Conservation (phyloP, 1,284 basidiomycete species). For the Microbotryum saponariae region DNA sequence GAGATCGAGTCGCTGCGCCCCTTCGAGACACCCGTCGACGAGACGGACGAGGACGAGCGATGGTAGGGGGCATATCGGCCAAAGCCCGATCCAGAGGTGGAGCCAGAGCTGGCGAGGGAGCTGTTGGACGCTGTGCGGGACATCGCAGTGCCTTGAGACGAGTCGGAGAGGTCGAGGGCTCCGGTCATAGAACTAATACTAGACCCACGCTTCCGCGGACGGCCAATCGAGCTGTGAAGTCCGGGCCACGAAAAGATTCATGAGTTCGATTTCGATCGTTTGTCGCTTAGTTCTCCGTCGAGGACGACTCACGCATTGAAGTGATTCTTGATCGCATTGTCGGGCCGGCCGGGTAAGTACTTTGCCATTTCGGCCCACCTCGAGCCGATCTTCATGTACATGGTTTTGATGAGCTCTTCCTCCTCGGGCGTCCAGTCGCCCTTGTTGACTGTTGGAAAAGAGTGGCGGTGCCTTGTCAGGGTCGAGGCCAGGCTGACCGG, state of each 20-base stretch:
- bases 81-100: neutral
- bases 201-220: conserved; percentile 8
- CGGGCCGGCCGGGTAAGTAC: conserved; percentile 35
- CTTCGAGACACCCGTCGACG: conserved; percentile 9
- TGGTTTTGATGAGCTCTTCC: conserved; percentile 32
- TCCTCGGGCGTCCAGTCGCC: conserved; percentile 35
- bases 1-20: conserved; percentile 29
- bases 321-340: conserved; percentile 39
- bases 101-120: conserved; percentile 17
- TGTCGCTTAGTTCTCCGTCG: no score
- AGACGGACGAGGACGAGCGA: conserved; percentile 7
- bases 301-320: conserved; percentile 30
- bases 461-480: neutral
- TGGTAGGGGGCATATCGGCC: conserved; percentile 23
- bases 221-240: conserved; percentile 12
- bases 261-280: neutral
- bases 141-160: conserved; percentile 3
- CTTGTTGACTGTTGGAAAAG: conserved; percentile 31
- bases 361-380: conserved; percentile 38
- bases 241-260: neutral
- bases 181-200: neutral
- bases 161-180: neutral
- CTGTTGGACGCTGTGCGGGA: conserved; percentile 14
- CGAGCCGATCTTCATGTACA: conserved; percentile 33
- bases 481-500: neutral